These are phyloP conservation scores for Cadophora malorum DNA, from an alignment of 2,329 filamentous ascomycete genomes.

Conservation along the genomic window DNA sequence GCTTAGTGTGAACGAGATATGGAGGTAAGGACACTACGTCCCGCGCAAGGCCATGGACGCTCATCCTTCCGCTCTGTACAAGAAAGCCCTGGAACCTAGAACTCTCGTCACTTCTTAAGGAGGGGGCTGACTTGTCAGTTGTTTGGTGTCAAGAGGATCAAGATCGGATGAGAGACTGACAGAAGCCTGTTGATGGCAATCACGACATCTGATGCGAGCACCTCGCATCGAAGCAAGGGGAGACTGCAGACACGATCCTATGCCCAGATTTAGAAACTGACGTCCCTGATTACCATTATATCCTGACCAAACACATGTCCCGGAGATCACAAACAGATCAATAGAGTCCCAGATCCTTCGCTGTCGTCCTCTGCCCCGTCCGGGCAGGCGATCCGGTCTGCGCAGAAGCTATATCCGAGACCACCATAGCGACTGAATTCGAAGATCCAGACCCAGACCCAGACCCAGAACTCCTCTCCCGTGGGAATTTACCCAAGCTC, in stretches of 20 bases:
- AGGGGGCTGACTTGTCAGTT: not conserved
- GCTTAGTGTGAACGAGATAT: too few species aligned
- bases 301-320: not conserved
- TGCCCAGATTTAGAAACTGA: not conserved
- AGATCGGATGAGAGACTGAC: not conserved
- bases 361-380: not conserved
- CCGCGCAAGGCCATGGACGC: too few species aligned
- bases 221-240: not conserved
- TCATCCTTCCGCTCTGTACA: not conserved
- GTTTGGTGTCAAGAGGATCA: not conserved
- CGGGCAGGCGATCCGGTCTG: not conserved
- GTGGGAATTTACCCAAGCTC: slow-evolving; percentile 25
- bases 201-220: not conserved
- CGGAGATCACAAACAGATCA: not conserved
- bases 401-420: slow-evolving; percentile 1
- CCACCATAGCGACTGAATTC: not conserved
- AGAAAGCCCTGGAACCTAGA: not conserved
- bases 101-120: not conserved
- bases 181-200: not conserved
- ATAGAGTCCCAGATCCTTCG: slow-evolving; percentile 13
- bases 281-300: not conserved
- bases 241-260: not conserved
- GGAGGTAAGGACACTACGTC: too few species aligned
- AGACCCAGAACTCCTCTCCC: not conserved
- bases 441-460: not conserved